Percentiles rank a stretch among this genome's conserved stretches.
Conservation (phyloP, 129 eudicot genomes). For the Chrysanthemum lavandulifolium region DNA sequence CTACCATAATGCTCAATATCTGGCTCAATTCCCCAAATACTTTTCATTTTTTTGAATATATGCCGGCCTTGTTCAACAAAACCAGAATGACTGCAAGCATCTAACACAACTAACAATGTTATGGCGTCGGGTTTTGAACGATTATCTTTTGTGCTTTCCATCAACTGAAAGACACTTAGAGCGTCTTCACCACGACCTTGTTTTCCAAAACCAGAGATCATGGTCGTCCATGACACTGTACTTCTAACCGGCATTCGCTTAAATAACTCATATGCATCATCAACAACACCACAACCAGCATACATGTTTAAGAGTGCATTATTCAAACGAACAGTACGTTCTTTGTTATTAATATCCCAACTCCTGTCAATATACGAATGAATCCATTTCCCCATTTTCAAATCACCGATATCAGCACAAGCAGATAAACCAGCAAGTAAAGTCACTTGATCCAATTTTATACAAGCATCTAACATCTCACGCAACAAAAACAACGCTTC, state of each 20-base stretch:
- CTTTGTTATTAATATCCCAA: slow-evolving; percentile 15
- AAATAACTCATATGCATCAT: slow-evolving; percentile 50
- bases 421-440: slow-evolving; percentile 55
- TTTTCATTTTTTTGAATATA: slow-evolving; percentile 42
- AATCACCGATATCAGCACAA: slow-evolving; percentile 75
- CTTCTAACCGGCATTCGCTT: slow-evolving; percentile 43
- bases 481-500: slow-evolving; percentile 50
- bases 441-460: slow-evolving; percentile 56
- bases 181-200: slow-evolving; percentile 71
- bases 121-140: slow-evolving; percentile 46
- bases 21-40: slow-evolving; percentile 50
- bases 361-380: slow-evolving; percentile 41
- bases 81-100: slow-evolving; percentile 82
- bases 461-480: slow-evolving; percentile 33
- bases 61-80: slow-evolving; percentile 51
- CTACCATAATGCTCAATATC: slow-evolving; percentile 75
- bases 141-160: slow-evolving; percentile 35
- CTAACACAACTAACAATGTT: slow-evolving; percentile 53
- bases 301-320: slow-evolving; percentile 77
- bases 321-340: slow-evolving; percentile 38
- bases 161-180: slow-evolving; percentile 42
- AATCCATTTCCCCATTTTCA: slow-evolving; percentile 64
- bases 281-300: slow-evolving; percentile 63
- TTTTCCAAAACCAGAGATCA: slow-evolving; percentile 68
- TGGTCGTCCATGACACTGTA: slow-evolving; percentile 65